Evolutionary conservation across 208 protist genomes (phyloP), one percentile per base, ranked within the genome.

Genomic region (Crithidia bombi): DNA sequence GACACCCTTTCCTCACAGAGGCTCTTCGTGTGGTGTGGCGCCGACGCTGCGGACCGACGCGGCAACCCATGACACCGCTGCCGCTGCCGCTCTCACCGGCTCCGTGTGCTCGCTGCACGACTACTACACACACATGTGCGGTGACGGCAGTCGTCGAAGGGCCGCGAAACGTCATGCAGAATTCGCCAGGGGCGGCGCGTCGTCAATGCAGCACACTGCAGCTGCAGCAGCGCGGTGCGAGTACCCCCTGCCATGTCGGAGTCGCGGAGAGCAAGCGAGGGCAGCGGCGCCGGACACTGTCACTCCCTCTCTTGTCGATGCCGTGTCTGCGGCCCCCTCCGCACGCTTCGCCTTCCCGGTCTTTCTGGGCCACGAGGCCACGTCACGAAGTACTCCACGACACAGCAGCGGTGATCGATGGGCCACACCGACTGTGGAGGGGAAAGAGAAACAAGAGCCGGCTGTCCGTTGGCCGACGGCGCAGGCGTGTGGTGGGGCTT

Each of bases 31-130:
- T 25, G n/a, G 5, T 14, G 25, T 23, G 41, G 35, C 0, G n/a
- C 4, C 7, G 11, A n/a, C 9, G 41, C 11, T 7, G 9, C 14
- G 5, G 30, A n/a, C 17, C 3, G 57, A 38, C 11, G 26, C 38
- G 21, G 57, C 17, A 28, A 25, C 21, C n/a, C 25, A 47, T 39
- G 56, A 55, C 11, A 55, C 44, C n/a, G 0, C 38, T 2, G 3
- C 19, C 4, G 5, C 39, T 41, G 19, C 44, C n/a, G 2, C 41
- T 9, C 55, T 76, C 28, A n/a, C 6, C 15, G 70, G 70, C 44
- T 41, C 56, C 11, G 70, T 76, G 14, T 76, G 70, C 55, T 70
- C 70, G 5, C 36, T 76, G 10, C 63, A 76, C 47, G 63, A 69
- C 23, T 76, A 70, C 47, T 59, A 35, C 46, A 5, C 0, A 2